Evolutionary conservation across 345 rosid genomes (phyloP).

Genomic region (Dovyalis caffra): DNA sequence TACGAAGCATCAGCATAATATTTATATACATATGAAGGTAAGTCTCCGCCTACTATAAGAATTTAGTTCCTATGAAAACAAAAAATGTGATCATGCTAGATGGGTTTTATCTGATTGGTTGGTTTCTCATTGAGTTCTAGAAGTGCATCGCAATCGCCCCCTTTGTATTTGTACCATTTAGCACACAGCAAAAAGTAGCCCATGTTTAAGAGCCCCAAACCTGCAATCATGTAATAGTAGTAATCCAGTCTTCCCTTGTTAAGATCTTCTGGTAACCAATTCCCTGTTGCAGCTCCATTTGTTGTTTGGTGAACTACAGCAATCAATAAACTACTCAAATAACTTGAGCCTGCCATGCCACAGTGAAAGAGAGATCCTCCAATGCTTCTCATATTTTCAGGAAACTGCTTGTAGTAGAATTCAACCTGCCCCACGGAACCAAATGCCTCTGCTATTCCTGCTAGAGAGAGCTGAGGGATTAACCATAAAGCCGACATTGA

Average conservation of each 20-base stretch:
- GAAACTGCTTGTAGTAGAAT: conserved; percentile 20
- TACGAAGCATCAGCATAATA: no score
- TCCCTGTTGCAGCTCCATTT: not conserved
- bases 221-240: not conserved
- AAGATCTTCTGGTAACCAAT: conserved; percentile 14
- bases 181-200: conserved; percentile 5
- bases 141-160: not conserved
- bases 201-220: not conserved
- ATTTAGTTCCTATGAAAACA: no score
- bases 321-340: not conserved
- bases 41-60: no score
- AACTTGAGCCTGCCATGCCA: not conserved
- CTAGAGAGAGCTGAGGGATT: conserved; percentile 36
- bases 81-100: no score
- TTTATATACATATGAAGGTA: no score
- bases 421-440: conserved; percentile 7
- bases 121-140: no score
- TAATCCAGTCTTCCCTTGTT: conserved; percentile 12
- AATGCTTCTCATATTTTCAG: conserved; percentile 21
- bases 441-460: conserved; percentile 35
- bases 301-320: not conserved
- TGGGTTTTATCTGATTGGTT: no score
- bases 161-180: conserved; percentile 9
- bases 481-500: conserved; percentile 41
- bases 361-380: conserved; percentile 6